A percentile compares a stretch with the other conserved stretches of the same genome.
Evolutionary conservation across 805 yeast species (phyloP).

Genomic region (Scheffersomyces amazonensis): DNA sequence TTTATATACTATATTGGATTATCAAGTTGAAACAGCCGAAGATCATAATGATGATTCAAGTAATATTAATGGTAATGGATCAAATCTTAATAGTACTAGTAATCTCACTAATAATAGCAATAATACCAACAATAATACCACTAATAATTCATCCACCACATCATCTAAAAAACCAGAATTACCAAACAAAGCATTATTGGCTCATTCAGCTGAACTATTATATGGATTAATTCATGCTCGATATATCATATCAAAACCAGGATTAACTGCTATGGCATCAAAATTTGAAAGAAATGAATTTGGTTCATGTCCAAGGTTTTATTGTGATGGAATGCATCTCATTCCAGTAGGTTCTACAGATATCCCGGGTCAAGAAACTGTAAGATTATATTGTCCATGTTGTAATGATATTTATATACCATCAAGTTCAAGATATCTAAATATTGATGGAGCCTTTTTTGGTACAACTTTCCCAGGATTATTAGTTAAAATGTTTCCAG

Average conservation of each 20-base stretch:
- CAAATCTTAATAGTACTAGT: neutral
- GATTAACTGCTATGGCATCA: constrained; percentile 88
- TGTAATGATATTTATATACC: constrained; percentile 92
- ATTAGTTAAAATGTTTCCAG: constrained; percentile 88
- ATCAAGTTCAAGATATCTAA: constrained; percentile 76
- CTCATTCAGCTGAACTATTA: constrained; percentile 86
- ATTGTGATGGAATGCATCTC: constrained; percentile 85
- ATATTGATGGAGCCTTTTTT: constrained; percentile 94
- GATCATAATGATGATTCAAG: constrained; percentile 19
- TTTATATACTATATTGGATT: constrained; percentile 82
- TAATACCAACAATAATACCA: neutral
- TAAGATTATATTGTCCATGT: constrained; percentile 89
- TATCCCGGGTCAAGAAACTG: constrained; percentile 87
- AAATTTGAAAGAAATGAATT: constrained; percentile 87
- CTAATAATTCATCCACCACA: neutral
- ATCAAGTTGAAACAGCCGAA: constrained; percentile 56
- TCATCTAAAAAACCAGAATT: constrained; percentile 31
- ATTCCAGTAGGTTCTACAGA: constrained; percentile 92
- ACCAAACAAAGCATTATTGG: constrained; percentile 71
- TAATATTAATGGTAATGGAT: constrained; percentile 2
- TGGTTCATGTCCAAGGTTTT: constrained; percentile 88
- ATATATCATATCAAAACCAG: constrained; percentile 83
- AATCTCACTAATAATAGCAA: neutral
- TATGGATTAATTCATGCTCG: constrained; percentile 95
- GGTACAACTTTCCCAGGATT: constrained; percentile 96